Conservation (phyloP, 228 moss, liverwort and hornwort species). For the Sphagnum fallax region DNA sequence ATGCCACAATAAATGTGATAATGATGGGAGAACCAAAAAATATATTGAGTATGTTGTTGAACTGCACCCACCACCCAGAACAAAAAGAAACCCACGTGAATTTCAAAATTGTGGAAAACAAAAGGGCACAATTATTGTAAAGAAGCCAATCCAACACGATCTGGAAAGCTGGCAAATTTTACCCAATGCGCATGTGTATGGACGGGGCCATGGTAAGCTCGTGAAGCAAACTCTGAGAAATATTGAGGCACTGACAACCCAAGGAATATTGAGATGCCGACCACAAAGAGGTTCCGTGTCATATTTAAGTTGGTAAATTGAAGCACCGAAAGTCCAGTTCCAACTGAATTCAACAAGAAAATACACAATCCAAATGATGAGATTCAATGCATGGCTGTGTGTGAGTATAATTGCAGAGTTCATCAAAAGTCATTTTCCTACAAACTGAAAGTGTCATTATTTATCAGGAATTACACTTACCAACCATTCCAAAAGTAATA, state of each 20-base stretch:
- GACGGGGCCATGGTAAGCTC: slow-evolving; percentile 50
- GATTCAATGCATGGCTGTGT: not conserved
- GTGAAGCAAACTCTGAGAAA: slow-evolving; percentile 35
- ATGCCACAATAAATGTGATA: slow-evolving; percentile 37
- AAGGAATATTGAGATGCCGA: slow-evolving; percentile 38
- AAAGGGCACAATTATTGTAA: too few relatives aligned
- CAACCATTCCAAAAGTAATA: slow-evolving; percentile 4
- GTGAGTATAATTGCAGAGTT: slow-evolving; percentile 9
- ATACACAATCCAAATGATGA: not conserved
- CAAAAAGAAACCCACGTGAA: too few relatives aligned
- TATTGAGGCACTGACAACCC: slow-evolving; percentile 52
- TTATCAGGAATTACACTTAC: slow-evolving; percentile 7
- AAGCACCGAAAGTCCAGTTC: slow-evolving; percentile 46
- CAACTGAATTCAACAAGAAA: slow-evolving; percentile 15
- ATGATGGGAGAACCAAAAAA: slow-evolving; percentile 32
- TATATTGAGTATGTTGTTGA: slow-evolving; percentile 39
- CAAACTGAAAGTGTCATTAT: slow-evolving; percentile 49
- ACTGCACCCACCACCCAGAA: slow-evolving; percentile 17
- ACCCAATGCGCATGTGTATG: slow-evolving; percentile 43
- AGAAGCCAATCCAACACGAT: not conserved
- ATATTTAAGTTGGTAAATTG: slow-evolving; percentile 56
- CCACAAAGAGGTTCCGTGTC: slow-evolving; percentile 46
- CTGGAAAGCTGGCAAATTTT: not conserved
- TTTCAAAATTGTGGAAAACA: too few relatives aligned
- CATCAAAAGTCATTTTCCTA: slow-evolving; percentile 50